Percentiles rank a stretch among this genome's conserved stretches.
Conservation (phyloP, 208 protist genomes). For the Leishmania aethiopica region DNA sequence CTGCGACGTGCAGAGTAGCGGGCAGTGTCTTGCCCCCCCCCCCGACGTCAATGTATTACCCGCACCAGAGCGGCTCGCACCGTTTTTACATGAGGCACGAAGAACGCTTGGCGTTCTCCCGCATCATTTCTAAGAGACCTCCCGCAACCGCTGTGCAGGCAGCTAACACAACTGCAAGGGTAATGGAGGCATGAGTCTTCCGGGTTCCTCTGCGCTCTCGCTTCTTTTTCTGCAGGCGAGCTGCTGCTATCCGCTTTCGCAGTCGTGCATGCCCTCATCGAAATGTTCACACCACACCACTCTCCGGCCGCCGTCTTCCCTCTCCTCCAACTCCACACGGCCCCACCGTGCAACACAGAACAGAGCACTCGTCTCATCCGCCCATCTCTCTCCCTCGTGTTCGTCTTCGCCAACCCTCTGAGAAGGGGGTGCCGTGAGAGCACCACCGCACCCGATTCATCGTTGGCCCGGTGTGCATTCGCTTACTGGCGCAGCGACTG, state of each 20-base stretch:
- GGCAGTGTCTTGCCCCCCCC: no score
- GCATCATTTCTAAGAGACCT: not conserved
- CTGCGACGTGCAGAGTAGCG: no score
- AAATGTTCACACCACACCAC: not conserved
- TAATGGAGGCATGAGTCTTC: not conserved
- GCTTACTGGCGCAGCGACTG: not conserved
- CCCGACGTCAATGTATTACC: no score
- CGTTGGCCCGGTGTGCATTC: not conserved
- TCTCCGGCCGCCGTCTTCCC: not conserved
- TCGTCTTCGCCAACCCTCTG: no score
- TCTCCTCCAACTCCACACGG: not conserved
- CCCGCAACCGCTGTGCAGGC: no score
- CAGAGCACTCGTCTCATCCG: not conserved
- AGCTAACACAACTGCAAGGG: not conserved
- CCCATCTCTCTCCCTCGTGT: not conserved
- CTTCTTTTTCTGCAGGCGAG: not conserved
- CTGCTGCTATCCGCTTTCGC: not conserved
- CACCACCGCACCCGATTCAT: not conserved
- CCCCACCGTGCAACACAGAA: not conserved
- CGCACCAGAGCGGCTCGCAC: no score
- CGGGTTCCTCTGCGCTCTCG: no score
- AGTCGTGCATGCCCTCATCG: not conserved
- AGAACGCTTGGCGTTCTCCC: not conserved
- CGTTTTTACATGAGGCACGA: not conserved
- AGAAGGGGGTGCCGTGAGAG: not conserved